Evolutionary conservation across 768 basidiomycete species (phyloP), one percentile per base, ranked within the genome.

Genomic region (Leccinum broughii): DNA sequence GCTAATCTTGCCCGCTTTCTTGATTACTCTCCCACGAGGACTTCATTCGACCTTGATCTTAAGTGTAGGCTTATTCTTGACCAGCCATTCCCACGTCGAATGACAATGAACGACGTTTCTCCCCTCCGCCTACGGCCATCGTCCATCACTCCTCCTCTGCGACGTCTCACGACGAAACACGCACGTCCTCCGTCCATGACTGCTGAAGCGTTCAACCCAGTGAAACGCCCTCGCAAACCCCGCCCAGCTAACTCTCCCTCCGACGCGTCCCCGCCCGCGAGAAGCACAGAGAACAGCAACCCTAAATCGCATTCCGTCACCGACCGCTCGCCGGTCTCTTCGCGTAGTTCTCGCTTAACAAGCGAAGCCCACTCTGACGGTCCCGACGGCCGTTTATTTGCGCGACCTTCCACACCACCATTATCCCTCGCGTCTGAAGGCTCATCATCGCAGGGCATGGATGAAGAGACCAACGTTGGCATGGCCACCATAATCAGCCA

Each of bases 1-100:
- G 72, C 66, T 62, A 82, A 81, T 65, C 74, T 81, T 15, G 64
- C 68, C 28, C 71, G 55, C 51, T 81, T 81, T 66, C 70, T 81
- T 51, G 68, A 74, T 26, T 56, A 63, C 15, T 75, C 79, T 56
- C 70, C 71, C 60, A 71, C 74, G 61, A 70, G 62, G 61, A 68
- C 71, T 56, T 68, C 75, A 17, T 70, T 77, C 61, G 62, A 70
- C 64, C 62, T 66, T 59, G 51, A 70, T 72, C 62, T 70, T 68
- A 70, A 74, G 71, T 65, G 74, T 61, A 62, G 64, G 57, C 46
- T 68, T 32, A 58, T 68, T 53, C 66, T 68, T 57, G 72, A 72
- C 64, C 70, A 64, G 58, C 58, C 68, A 32, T 62, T 70, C 69
- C 62, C 70, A 59, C 75, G 68, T 69, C 76, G 72, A 64, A 76